Evolutionary conservation across 1,139 yeast genomes (phyloP).

Genomic region (Hansenula sp.): DNA sequence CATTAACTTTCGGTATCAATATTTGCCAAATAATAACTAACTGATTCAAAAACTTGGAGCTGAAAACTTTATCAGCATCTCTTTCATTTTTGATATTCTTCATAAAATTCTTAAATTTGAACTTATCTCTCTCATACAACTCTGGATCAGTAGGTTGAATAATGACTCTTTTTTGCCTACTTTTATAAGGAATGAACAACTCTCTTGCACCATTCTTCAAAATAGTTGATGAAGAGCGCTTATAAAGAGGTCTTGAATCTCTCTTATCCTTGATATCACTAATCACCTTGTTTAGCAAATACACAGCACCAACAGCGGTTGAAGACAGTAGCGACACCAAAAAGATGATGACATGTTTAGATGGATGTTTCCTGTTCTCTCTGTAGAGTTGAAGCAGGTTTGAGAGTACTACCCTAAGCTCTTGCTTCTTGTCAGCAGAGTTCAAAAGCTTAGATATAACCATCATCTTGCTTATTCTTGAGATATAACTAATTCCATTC

Average conservation of each 20-base stretch:
- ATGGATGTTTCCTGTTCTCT: constrained; percentile 21
- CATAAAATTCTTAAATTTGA: constrained; percentile 30
- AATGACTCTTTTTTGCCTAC: constrained; percentile 28
- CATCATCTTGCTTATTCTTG: constrained; percentile 6
- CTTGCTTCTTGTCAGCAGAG: constrained; percentile 13
- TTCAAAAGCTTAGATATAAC: constrained; percentile 14
- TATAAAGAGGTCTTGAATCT: constrained; percentile 22
- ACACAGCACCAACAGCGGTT: constrained; percentile 15
- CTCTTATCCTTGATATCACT: constrained; percentile 21
- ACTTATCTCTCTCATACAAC: constrained; percentile 33
- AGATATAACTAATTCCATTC: too few species aligned
- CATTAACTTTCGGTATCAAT: constrained; percentile 67
- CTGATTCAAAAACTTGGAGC: constrained; percentile 71
- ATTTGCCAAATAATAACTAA: constrained; percentile 76
- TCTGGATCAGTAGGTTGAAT: constrained; percentile 35
- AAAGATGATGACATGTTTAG: constrained; percentile 22
- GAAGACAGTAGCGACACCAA: constrained; percentile 19
- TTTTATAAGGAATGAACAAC: constrained; percentile 42
- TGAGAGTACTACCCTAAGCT: constrained; percentile 14
- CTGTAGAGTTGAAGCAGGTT: constrained; percentile 20
- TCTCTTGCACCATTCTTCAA: constrained; percentile 56
- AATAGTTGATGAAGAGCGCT: constrained; percentile 23
- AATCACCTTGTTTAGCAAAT: constrained; percentile 19
- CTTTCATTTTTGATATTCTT: constrained; percentile 21
- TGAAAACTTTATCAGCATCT: constrained; percentile 36